These are phyloP conservation scores for Hanseniaspora jakobsenii DNA, from an alignment of 805 yeast genomes.

Conservation along the genomic window DNA sequence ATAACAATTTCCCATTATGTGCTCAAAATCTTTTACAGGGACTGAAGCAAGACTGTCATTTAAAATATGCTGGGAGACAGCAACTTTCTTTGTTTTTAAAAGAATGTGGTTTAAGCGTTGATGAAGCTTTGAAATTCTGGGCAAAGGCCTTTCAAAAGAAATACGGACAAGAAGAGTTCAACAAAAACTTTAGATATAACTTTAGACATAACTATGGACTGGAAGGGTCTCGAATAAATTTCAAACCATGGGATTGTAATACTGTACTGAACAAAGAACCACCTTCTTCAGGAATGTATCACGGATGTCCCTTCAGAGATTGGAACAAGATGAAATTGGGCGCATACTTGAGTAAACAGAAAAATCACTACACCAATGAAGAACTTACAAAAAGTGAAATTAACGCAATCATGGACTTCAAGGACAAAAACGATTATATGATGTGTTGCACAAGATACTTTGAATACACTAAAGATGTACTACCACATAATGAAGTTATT, in stretches of 20 bases:
- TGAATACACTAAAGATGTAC: constrained; percentile 47
- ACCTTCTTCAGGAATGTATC: constrained; percentile 57
- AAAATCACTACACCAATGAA: constrained; percentile 55
- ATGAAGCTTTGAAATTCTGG: constrained; percentile 86
- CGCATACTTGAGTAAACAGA: constrained; percentile 34
- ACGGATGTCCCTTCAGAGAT: constrained; percentile 90
- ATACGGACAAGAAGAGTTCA: constrained; percentile 60
- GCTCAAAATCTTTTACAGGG: constrained; percentile 54
- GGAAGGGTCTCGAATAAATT: constrained; percentile 79
- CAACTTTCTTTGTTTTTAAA: constrained; percentile 76
- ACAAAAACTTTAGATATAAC: constrained; percentile 79
- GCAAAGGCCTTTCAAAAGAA: constrained; percentile 51
- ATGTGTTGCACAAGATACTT: constrained; percentile 83
- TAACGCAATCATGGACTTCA: constrained; percentile 53
- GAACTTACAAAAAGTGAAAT: constrained; percentile 37
- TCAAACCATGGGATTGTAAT: constrained; percentile 75
- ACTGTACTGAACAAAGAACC: constrained; percentile 61
- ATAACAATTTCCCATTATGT: constrained; percentile 71
- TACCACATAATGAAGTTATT: constrained; percentile 47
- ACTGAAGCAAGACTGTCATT: constrained; percentile 52
- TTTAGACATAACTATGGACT: constrained; percentile 83
- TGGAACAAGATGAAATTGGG: constrained; percentile 52
- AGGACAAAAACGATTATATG: constrained; percentile 59
- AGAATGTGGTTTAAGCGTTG: constrained; percentile 77
- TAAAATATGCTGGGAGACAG: constrained; percentile 72